Evolutionary conservation across 441 rosid genomes (phyloP).

Genomic region (Pelargonium myrrhifolium): DNA sequence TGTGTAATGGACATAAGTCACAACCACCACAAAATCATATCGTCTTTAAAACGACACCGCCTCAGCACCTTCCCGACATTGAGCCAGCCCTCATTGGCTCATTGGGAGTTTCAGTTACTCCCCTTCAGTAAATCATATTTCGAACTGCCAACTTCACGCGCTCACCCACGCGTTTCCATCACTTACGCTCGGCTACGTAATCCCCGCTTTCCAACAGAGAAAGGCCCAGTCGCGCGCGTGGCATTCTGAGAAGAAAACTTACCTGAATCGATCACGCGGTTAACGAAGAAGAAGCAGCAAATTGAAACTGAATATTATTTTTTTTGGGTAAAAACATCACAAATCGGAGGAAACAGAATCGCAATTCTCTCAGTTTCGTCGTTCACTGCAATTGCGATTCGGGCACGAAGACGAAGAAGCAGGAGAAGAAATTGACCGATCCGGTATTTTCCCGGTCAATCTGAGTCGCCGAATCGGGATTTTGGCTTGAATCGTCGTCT

Average conservation of each 20-base stretch:
- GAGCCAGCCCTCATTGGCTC: background rate
- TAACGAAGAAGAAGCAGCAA: background rate
- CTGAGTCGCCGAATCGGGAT: constrained; percentile 3
- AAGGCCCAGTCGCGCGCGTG: background rate
- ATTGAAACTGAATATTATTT: background rate
- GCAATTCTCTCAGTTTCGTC: background rate
- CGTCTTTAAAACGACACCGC: background rate
- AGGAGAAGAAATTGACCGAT: background rate
- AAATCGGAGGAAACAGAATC: background rate
- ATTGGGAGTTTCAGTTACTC: background rate
- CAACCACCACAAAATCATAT: no score
- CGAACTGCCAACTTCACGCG: constrained; percentile 3
- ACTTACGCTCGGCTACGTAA: background rate
- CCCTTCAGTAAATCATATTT: background rate
- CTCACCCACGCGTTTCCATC: background rate
- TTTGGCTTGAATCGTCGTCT: background rate
- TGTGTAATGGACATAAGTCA: no score
- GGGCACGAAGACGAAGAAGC: background rate
- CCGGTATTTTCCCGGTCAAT: background rate
- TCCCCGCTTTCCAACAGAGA: background rate
- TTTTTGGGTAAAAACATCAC: background rate
- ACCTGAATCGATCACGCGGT: constrained; percentile 6
- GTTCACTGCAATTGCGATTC: constrained; percentile 4
- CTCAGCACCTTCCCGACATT: background rate
- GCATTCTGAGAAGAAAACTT: background rate